Evolutionary conservation across 805 yeast genomes (phyloP), one percentile per base, ranked within the genome.

Genomic region (Barnettozyma siamensis): DNA sequence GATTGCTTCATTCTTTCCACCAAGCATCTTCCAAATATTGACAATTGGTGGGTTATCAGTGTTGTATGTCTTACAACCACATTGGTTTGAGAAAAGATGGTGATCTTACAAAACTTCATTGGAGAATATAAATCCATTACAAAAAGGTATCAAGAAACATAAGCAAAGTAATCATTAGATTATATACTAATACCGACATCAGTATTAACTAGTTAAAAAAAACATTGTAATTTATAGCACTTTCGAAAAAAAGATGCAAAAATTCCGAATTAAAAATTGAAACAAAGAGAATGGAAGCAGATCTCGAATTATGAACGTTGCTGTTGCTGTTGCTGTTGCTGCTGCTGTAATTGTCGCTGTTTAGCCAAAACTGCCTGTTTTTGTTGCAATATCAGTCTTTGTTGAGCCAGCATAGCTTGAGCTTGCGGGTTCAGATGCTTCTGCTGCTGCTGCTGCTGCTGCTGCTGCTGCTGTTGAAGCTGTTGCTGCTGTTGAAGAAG

Each of bases 1-100:
- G 9, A 40, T 33, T 2, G 26, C 49, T 3, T 32, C 51, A 4
- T 46, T 52, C 37, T 42, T 55, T 21, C 57, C 55, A 7, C 46
- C 50, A 18, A 35, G 51, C 21, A 38, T 51, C 12, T 51, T 47
- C 43, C 53, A 48, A 31, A 2, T 48, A 2, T 21, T 53, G 11
- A 41, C 36, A 2, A 9, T 38, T n/a, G 30, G 32, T 7, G 35
- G 37, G 1, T 19, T 50, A 6, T 27, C 41, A 1, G 26, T 31
- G 1, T 23, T 52, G n/a, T 51, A 51, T 31, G 18, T 33, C 3
- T 38, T 34, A 7, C 37, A 43, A 18, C 50, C 54, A 16, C 35
- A 40, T 4, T 45, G 51, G 49, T 51, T 48, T 27, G 29, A 30
- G 2, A 45, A 45, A 34, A 11, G 31, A 7, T 45, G 48, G 48